These are phyloP conservation scores for Termitomyces eurrhizus DNA, from an alignment of 768 basidiomycete species.

Conservation along the genomic window DNA sequence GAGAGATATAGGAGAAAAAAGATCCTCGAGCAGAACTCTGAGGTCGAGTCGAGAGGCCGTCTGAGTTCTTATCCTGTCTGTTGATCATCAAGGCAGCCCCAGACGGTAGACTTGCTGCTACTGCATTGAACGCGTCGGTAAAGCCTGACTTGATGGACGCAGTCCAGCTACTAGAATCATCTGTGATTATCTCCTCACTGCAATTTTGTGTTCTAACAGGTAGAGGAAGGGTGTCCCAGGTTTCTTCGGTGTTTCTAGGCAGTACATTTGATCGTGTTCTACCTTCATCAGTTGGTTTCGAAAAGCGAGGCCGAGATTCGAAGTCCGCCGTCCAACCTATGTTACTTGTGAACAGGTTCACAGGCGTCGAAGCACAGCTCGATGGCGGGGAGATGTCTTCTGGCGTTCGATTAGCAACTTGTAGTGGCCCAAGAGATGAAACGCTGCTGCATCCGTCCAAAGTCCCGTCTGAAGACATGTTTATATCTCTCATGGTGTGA, in stretches of 20 bases:
- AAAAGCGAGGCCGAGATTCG: constrained; percentile 27
- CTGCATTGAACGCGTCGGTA: constrained; percentile 45
- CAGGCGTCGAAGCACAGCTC: constrained; percentile 24
- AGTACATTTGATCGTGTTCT: constrained; percentile 23
- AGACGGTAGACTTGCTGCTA: constrained; percentile 38
- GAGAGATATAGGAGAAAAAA: constrained; percentile 12
- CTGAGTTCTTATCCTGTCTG: constrained; percentile 12
- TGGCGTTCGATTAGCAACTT: constrained; percentile 44
- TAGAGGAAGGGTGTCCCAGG: constrained; percentile 20
- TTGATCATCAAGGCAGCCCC: constrained; percentile 8
- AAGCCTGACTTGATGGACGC: constrained; percentile 39
- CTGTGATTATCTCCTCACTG: background rate
- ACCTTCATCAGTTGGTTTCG: constrained; percentile 26
- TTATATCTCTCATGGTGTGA: constrained; percentile 13
- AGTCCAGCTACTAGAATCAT: constrained; percentile 34
- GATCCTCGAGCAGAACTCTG: constrained; percentile 17
- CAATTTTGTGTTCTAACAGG: constrained; percentile 21
- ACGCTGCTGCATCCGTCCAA: constrained; percentile 24
- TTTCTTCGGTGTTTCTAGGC: background rate
- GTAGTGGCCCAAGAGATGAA: constrained; percentile 39
- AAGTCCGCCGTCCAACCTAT: background rate
- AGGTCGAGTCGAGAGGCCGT: constrained; percentile 22
- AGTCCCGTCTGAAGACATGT: constrained; percentile 21
- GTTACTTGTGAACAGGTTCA: constrained; percentile 13
- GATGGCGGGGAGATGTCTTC: constrained; percentile 40